Evolutionary conservation across 108 stramenopile species (phyloP), one percentile per base, ranked within the genome.

Genomic region (Pseudonitzschia multistriata): DNA sequence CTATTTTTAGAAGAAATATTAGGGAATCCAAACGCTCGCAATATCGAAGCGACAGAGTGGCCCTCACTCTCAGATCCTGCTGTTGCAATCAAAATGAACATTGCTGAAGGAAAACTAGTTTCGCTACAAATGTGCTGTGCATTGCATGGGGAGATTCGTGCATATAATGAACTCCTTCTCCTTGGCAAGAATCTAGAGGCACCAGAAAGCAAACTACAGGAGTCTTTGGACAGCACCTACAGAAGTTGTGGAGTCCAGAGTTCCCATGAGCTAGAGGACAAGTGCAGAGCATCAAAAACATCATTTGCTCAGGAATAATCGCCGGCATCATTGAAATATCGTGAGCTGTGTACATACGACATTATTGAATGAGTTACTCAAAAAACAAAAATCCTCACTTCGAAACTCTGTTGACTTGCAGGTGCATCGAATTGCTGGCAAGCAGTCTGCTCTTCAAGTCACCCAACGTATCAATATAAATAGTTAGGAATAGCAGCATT

Each of bases 91-190:
- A 40, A 28, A 47, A n/a, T 42, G 21, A 0, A 15, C 8, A 28
- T 47, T 14, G 39, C 63, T 0, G 42, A 64, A 22, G 63, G 42
- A 47, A 40, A 64, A 45, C 27, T 22, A 30, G 42, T 64, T 7
- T 47, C 63, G 19, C 21, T 25, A 8, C 19, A 64, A 48, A 64
- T 64, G 63, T 64, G 63, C 28, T 64, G 63, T 28, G 22, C n/a
- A 45, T 29, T 64, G 42, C 63, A 19, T 47, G 42, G 27, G 8
- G 63, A 64, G 42, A 27, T 64, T 11, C 24, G 39, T 64, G 63
- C 63, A 10, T 64, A 64, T 45, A 39, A 21, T 5, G 39, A 64
- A 25, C 21, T 64, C 13, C 63, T 64, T 36, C 63, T 64, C 4
- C 42, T n/a, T n/a, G 42, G 63, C 6, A 10, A 40, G 36, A 64